Base-by-base conservation (phyloP, 2,329 filamentous ascomycete species). In the Aspergillus calidoustus region DNA sequence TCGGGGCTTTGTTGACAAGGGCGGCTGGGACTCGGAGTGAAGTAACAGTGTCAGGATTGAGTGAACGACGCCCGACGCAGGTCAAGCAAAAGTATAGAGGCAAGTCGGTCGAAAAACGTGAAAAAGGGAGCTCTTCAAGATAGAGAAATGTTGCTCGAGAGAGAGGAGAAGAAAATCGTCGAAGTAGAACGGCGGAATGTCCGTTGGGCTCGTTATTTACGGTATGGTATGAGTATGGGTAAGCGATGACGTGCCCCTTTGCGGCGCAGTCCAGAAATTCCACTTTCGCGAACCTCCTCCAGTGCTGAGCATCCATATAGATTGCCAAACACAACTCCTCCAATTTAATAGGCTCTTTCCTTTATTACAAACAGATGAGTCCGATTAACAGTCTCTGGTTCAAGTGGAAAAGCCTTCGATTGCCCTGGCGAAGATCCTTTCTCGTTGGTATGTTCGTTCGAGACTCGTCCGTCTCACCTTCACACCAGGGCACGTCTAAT, bases 371-470 rank as follows among this genome's bases (percentile, higher is more conserved):
- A 60, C 66, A 64, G 62, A 80, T 80, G 78, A 72, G 70, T 64
- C 68, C 72, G 7, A 68, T 81, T 19, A 80, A 79, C 66, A 79
- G 77, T 64, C 76, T 87, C 54, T 89, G 86, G 86, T 84, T 82
- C 68, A 83, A 81, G 75, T 89, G 87, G 87, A 89, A 87, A 74
- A 81, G 81, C 71, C 77, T 88, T 59, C 81, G 80, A 64, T 80
- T 89, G 41, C 87, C 87, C 50, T 89, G 87, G 87, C 80, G 87
- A 64, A 83, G 80, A 72, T 82, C 80, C 56, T 87, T 84, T 76
- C 80, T 89, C 43, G 83, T 84, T 53, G 86, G 85, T 86, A 72
- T 64, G 67, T 71, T 60, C 30, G 67, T 71, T 60, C 30, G 44
- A 49, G 53, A 57, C 30, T 52, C 47, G 25, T 31, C n/a, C 31